phyloP scores from a whole-genome alignment of 257 asterid species.

The Rauvolfia tetraphylla region DNA sequence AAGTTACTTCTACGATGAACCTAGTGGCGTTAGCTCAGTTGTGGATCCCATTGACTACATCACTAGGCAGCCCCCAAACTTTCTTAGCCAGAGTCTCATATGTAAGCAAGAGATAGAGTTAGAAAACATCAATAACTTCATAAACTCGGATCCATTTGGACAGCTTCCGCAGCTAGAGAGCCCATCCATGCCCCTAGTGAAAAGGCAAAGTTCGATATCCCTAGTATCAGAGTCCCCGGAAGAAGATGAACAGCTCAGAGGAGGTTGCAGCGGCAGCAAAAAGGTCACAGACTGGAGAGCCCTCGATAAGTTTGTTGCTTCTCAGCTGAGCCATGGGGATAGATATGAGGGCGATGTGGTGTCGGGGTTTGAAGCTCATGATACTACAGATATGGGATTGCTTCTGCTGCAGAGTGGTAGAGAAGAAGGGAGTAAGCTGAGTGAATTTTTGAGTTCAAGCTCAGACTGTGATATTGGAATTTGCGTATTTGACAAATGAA shows the following conservation, averaged over 20 bases:
- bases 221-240: slow-evolving; percentile 12
- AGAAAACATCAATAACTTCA: slow-evolving; percentile 26
- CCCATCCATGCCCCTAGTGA: slow-evolving; percentile 36
- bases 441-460: slow-evolving; percentile 37
- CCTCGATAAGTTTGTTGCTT: slow-evolving; percentile 70
- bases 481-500: slow-evolving; percentile 50
- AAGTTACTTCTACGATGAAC: slow-evolving; percentile 41
- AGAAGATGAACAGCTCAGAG: slow-evolving; percentile 16
- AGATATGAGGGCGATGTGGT: slow-evolving; percentile 6
- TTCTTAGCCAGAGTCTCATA: slow-evolving; percentile 25
- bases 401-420: slow-evolving; percentile 42
- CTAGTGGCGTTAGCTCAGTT: slow-evolving; percentile 20
- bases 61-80: slow-evolving; percentile 27
- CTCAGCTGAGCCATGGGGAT: slow-evolving; percentile 62
- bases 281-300: slow-evolving; percentile 67
- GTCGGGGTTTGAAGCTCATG: slow-evolving; percentile 25
- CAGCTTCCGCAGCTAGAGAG: slow-evolving; percentile 60
- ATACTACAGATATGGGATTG: slow-evolving; percentile 40
- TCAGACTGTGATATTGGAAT: slow-evolving; percentile 55
- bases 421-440: slow-evolving; percentile 39
- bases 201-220: slow-evolving; percentile 25
- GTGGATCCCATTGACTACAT: slow-evolving; percentile 34
- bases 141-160: slow-evolving; percentile 34
- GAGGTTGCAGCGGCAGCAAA: slow-evolving; percentile 12
- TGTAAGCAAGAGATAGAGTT: slow-evolving; percentile 53